Percentiles rank a stretch among this genome's conserved stretches.
These are phyloP conservation scores for Tricholoma matsutake DNA, from an alignment of 768 basidiomycete species.

Conservation along the genomic window DNA sequence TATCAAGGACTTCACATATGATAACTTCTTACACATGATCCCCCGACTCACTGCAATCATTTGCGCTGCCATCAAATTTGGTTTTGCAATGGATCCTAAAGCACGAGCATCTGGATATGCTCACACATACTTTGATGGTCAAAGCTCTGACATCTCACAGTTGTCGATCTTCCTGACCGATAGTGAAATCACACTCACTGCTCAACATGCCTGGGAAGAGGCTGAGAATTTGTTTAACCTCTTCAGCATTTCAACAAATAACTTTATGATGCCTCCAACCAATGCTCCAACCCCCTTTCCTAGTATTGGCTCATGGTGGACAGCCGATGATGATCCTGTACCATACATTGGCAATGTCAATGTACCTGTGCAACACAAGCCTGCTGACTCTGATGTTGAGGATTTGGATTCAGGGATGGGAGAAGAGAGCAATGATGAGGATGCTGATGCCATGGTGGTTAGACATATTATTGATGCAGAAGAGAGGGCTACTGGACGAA, in stretches of 20 bases:
- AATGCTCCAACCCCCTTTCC: background rate
- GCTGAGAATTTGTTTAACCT: background rate
- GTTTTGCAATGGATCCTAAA: conserved; percentile 13
- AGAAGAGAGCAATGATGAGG: background rate
- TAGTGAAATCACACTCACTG: conserved; percentile 14
- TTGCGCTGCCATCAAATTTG: conserved; percentile 17
- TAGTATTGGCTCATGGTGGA: background rate
- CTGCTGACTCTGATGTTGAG: background rate
- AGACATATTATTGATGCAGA: background rate
- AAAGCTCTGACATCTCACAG: conserved; percentile 12
- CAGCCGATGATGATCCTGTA: background rate
- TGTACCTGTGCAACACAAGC: background rate
- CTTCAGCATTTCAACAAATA: background rate
- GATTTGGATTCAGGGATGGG: background rate
- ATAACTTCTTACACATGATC: conserved; percentile 28
- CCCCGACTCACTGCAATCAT: conserved; percentile 24
- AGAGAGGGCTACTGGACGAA: background rate
- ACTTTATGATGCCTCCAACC: background rate
- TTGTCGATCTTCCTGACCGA: conserved; percentile 23
- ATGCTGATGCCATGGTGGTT: background rate
- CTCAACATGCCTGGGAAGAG: background rate
- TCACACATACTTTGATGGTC: conserved; percentile 25
- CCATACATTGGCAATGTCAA: background rate
- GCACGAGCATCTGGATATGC: conserved; percentile 22
- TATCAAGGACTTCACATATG: conserved; percentile 33